Evolutionary conservation across 2,329 filamentous ascomycete genomes (phyloP).

Genomic region (Eutypella sp.): DNA sequence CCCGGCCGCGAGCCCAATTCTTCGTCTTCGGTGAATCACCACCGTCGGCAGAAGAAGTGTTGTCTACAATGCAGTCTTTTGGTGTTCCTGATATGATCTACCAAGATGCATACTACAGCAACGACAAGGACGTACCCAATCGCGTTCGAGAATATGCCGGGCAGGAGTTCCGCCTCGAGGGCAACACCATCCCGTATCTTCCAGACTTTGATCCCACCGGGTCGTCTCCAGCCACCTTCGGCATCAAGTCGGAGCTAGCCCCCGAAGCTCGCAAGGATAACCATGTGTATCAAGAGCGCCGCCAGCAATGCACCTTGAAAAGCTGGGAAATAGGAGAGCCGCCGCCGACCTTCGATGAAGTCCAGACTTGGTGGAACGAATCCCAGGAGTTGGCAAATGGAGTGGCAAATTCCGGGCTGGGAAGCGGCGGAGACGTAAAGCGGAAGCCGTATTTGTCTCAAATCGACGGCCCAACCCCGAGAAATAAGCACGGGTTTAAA

Average conservation of each 20-base stretch:
- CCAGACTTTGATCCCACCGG: slow-evolving; percentile 69
- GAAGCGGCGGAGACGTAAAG: slow-evolving; percentile 14
- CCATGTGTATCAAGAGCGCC: slow-evolving; percentile 44
- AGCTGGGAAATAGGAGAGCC: slow-evolving; percentile 71
- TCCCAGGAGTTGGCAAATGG: slow-evolving; percentile 19
- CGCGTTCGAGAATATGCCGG: slow-evolving; percentile 79
- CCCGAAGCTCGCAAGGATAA: slow-evolving; percentile 49
- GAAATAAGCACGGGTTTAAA: slow-evolving; percentile 76
- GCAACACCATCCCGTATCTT: slow-evolving; percentile 72
- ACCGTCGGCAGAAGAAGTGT: slow-evolving; percentile 39
- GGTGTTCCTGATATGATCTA: slow-evolving; percentile 68
- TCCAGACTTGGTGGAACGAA: slow-evolving; percentile 61
- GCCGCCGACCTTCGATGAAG: slow-evolving; percentile 67
- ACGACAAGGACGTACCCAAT: slow-evolving; percentile 76
- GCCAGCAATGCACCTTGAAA: slow-evolving; percentile 54
- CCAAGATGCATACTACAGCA: slow-evolving; percentile 79
- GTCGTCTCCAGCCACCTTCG: slow-evolving; percentile 50
- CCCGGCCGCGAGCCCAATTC: slow-evolving; percentile 22
- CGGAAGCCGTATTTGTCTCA: slow-evolving; percentile 60
- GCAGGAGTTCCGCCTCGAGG: slow-evolving; percentile 73
- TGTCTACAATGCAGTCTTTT: slow-evolving; percentile 50
- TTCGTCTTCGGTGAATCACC: slow-evolving; percentile 27
- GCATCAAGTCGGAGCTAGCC: slow-evolving; percentile 41
- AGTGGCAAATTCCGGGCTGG: slow-evolving; percentile 13
- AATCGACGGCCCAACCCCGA: slow-evolving; percentile 83